These are phyloP conservation scores for Silene conica DNA, from an alignment of 148 eudicot species.

Conservation along the genomic window DNA sequence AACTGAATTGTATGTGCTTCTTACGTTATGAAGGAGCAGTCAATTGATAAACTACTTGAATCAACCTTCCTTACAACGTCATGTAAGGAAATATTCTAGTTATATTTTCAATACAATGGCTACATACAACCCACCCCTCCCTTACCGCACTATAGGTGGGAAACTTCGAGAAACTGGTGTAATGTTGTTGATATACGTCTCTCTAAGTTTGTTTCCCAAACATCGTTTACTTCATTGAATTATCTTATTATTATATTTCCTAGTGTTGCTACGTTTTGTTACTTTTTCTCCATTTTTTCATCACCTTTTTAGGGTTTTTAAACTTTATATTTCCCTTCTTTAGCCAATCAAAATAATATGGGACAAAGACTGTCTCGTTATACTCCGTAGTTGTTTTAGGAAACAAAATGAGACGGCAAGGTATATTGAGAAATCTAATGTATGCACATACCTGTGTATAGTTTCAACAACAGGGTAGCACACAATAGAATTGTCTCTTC, in stretches of 20 bases:
- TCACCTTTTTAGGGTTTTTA: too few relatives aligned
- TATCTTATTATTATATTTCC: too few relatives aligned
- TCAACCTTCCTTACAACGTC: not conserved
- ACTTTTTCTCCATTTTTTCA: too few relatives aligned
- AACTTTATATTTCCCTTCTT: too few relatives aligned
- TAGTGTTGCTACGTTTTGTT: too few relatives aligned
- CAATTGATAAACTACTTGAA: not conserved
- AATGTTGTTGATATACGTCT: too few relatives aligned
- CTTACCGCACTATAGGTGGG: not conserved
- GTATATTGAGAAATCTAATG: not conserved
- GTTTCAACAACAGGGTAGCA: slow-evolving; percentile 97
- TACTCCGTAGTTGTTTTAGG: too few relatives aligned
- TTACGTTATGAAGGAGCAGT: not conserved
- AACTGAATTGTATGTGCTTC: not conserved
- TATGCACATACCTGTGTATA: slow-evolving; percentile 63
- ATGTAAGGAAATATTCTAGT: too few relatives aligned
- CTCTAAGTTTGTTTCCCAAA: too few relatives aligned
- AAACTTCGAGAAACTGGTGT: not conserved
- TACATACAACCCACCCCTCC: not conserved
- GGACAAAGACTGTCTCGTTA: too few relatives aligned
- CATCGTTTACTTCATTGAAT: too few relatives aligned
- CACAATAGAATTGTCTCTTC: slow-evolving; percentile 65
- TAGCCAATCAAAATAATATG: too few relatives aligned
- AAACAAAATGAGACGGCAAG: not conserved
- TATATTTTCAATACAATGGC: not conserved